Evolutionary conservation across 768 basidiomycete genomes (phyloP), one percentile per base, ranked within the genome.

Genomic region (Auricularia cornea): DNA sequence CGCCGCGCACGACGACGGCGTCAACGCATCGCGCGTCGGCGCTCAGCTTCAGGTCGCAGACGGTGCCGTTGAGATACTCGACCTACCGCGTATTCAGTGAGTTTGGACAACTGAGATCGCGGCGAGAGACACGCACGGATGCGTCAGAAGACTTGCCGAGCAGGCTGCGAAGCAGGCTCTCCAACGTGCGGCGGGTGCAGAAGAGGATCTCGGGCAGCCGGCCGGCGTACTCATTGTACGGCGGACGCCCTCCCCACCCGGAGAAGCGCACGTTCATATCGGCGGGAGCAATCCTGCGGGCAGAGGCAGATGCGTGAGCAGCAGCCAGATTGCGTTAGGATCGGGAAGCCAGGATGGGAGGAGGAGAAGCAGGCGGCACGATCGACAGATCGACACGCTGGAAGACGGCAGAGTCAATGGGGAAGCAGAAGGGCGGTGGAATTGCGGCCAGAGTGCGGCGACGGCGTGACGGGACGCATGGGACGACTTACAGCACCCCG

Each of bases 31-130:
- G 20, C 62, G 44, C 8, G 57, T 54, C 8, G 63, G 71, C 51
- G 51, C 28, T 28, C 8, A 63, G 44, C 3, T 57, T 54, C 8
- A 74, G 56, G 20, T 71, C 72, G 23, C 68, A 72, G 12, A 73
- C 75, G 1, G 70, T 70, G 2, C 73, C 75, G 18, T 66, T 64
- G 3, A 70, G 48, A 41, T 70, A 65, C n/a, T 68, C 56, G 38
- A 75, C 70, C 30, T 72, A 52, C 28, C 8, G 20, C 40, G 11
- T 41, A 41, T 41, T 41, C 40, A 41, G 11, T 41, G 20, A 41
- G 20, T 41, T 10, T 41, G 11, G 40, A 11, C 11, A 41, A 11
- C 10, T 20, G n/a, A n/a, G n/a, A n/a, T n/a, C n/a, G n/a, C n/a
- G n/a, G n/a, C n/a, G n/a, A n/a, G n/a, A n/a, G n/a, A n/a, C n/a